Percentiles rank a stretch among this genome's conserved stretches.
Conservation (phyloP, 805 yeast genomes). For the Ogataea trehalophila region DNA sequence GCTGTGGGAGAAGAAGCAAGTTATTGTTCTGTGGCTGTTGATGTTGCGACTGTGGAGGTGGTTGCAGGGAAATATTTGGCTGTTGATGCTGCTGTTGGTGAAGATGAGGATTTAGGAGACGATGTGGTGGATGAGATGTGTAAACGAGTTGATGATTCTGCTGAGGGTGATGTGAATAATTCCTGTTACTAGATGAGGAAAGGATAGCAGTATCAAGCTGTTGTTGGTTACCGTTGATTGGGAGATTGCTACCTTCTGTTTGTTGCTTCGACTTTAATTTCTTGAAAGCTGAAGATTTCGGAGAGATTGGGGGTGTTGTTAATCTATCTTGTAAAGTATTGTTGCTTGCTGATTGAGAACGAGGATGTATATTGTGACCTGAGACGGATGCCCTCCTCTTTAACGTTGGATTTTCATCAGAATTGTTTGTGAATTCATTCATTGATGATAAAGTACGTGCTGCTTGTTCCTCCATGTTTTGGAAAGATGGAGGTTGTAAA, state of each 20-base stretch:
- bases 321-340: constrained; percentile 9
- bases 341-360: background rate
- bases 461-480: constrained; percentile 26
- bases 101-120: background rate
- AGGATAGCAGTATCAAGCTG: background rate
- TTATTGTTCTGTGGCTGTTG: background rate
- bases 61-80: constrained; percentile 1
- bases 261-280: constrained; percentile 16
- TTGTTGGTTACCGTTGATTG: background rate
- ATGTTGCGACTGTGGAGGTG: background rate
- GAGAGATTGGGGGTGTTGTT: constrained; percentile 22
- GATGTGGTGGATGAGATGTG: background rate
- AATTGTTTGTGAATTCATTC: constrained; percentile 12
- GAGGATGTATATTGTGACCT: too few species aligned
- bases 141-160: background rate
- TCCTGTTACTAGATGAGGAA: background rate
- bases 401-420: background rate
- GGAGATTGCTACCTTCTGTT: constrained; percentile 3
- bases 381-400: background rate
- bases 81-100: background rate
- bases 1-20: background rate
- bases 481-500: constrained; percentile 3
- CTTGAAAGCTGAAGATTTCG: constrained; percentile 17
- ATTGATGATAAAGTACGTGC: constrained; percentile 25
- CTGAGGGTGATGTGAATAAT: background rate